These are phyloP conservation scores for Takashimella koratensis DNA, from an alignment of 1,284 basidiomycete genomes.

Conservation along the genomic window DNA sequence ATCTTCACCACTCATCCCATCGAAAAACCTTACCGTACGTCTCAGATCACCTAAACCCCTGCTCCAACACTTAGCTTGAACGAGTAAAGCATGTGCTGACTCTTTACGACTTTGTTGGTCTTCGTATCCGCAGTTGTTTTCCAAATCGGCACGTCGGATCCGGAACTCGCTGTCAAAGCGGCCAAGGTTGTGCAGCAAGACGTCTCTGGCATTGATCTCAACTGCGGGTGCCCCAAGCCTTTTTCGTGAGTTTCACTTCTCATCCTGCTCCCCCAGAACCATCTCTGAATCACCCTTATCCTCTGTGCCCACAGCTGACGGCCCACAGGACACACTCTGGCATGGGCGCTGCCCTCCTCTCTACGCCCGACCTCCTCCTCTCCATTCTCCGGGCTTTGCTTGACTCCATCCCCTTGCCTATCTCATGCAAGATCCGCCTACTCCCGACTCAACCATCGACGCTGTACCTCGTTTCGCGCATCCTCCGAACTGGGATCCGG, in stretches of 20 bases:
- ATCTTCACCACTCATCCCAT: constrained; percentile 92
- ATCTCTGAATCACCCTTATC: no score
- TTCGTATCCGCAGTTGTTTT: constrained; percentile 46
- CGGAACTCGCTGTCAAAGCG: constrained; percentile 85
- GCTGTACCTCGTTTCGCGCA: constrained; percentile 75
- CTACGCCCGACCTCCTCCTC: constrained; percentile 86
- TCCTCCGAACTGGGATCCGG: constrained; percentile 81
- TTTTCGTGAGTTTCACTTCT: constrained; percentile 60
- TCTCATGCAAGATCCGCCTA: constrained; percentile 89
- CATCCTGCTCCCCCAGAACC: no score
- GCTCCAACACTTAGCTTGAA: no score
- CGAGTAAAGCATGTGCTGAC: background rate
- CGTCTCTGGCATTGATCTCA: constrained; percentile 71
- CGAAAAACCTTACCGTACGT: constrained; percentile 72
- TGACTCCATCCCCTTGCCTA: constrained; percentile 69
- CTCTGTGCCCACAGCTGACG: no score
- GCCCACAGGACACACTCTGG: constrained; percentile 69
- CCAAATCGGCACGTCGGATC: constrained; percentile 88
- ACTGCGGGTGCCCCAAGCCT: constrained; percentile 81
- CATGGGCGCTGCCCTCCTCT: constrained; percentile 94
- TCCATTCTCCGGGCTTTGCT: constrained; percentile 76
- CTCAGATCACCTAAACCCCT: no score
- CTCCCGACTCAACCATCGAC: constrained; percentile 83
- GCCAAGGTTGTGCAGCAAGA: constrained; percentile 82
- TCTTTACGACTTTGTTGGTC: background rate